Base-by-base conservation (phyloP, 2,329 filamentous ascomycete species). In the Penicillium paneum region DNA sequence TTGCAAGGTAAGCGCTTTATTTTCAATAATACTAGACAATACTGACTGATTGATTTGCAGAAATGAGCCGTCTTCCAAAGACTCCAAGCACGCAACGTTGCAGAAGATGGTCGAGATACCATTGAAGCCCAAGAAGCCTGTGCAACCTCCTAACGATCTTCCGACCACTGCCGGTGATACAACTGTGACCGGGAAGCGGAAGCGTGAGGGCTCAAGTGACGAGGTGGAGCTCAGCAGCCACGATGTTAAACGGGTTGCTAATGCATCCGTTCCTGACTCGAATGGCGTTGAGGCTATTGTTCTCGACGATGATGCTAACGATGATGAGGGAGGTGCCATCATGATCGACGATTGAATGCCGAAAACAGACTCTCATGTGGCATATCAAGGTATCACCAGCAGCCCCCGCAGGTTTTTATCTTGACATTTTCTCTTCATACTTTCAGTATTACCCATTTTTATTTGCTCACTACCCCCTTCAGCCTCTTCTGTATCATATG, bases 261-360 rank as follows among this genome's bases (percentile, higher is more conserved):
- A 66, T 21, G 63, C 69, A 3, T 62, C 69, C 0, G 64, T 66
- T 1, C 71, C 74, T 26, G 76, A 79, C 38, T 77, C 76, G 75
- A 38, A 77, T 41, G 62, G 61, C 28, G 59, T 62, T n/a, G 56
- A 69, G 31, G 67, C 68, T 13, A 75, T 77, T 32, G 63, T 75
- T 40, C 52, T 86, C 12, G 81, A 53, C 4, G 50, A 83, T 45
- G 81, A 38, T 38, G 17, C 35, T 1, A 38, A 45, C 5, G 43
- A 77, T 49, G 66, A 70, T 3, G 75, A 71, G n/a, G 78, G 76
- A 50, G 86, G 85, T 21, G 81, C 84, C 19, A 89, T 90, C 62
- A 66, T 89, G 56, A 89, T 91, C 67, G 74, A 85, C 54, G 83
- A 86, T 69, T 84, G 70, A 80, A 58, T 46, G 47, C 34, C 15